Percentiles rank a stretch among this genome's conserved stretches.
Conservation (phyloP, 371 early-diverging fungal species). For the Mucor indicus region DNA sequence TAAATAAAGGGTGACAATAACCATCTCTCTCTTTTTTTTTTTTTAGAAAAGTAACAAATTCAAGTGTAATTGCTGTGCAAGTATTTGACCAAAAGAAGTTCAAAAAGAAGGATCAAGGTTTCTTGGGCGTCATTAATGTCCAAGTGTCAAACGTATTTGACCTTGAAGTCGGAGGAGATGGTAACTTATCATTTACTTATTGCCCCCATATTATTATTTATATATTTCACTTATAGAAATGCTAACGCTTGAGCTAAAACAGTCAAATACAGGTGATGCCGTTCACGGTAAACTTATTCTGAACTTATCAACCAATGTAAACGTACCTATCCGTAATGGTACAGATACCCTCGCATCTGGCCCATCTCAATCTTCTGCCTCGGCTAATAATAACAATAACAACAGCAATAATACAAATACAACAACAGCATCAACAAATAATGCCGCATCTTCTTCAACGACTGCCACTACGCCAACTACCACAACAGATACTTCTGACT, state of each 20-base stretch:
- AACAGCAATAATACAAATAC: conserved; percentile 7
- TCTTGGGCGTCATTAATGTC: conserved; percentile 91
- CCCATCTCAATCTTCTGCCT: conserved; percentile 5
- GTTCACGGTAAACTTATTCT: conserved; percentile 85
- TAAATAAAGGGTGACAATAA: conserved; percentile 11
- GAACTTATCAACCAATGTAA: conserved; percentile 65
- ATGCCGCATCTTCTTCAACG: neutral
- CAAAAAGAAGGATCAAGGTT: conserved; percentile 93
- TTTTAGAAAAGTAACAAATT: conserved; percentile 67
- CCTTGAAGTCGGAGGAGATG: conserved; percentile 67
- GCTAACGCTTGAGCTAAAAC: conserved; percentile 83
- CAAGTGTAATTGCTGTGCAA: conserved; percentile 88
- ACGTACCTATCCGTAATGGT: conserved; percentile 39
- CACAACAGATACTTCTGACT: conserved; percentile 4
- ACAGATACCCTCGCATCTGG: conserved; percentile 41
- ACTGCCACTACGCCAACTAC: neutral
- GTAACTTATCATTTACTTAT: conserved; percentile 31
- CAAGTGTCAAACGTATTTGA: conserved; percentile 83
- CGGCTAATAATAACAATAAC: neutral
- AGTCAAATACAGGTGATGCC: conserved; percentile 75
- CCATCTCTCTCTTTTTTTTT: neutral
- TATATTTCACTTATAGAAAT: conserved; percentile 57
- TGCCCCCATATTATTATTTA: neutral
- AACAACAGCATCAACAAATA: conserved; percentile 5
- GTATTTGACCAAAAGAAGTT: conserved; percentile 97